These are phyloP conservation scores for Candida corydali DNA, from an alignment of 805 yeast species.

Conservation along the genomic window DNA sequence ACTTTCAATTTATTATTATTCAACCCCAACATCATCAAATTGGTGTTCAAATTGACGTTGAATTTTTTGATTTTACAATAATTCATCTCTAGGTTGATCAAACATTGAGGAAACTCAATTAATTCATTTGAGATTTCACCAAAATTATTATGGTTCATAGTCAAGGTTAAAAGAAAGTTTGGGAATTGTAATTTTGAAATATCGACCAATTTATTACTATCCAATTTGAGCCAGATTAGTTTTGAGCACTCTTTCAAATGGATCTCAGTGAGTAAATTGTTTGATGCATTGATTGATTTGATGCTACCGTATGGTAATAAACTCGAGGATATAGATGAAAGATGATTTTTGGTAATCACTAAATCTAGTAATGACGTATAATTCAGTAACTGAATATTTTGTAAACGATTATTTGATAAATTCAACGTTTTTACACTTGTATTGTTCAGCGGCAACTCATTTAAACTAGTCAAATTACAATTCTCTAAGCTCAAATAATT, in stretches of 20 bases:
- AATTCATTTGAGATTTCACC: conserved; percentile 4
- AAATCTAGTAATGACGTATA: conserved; percentile 4
- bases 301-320: not conserved
- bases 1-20: conserved; percentile 5
- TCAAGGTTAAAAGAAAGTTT: conserved; percentile 4
- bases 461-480: conserved; percentile 6
- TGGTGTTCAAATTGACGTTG: not conserved
- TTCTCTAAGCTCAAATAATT: conserved; percentile 5
- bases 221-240: conserved; percentile 8
- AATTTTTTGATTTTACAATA: conserved; percentile 6
- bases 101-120: conserved; percentile 1
- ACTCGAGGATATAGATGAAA: not conserved
- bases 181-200: conserved; percentile 5
- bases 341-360: conserved; percentile 6
- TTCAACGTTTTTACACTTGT: not conserved
- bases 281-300: conserved; percentile 8
- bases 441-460: not conserved
- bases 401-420: conserved; percentile 6
- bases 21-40: conserved; percentile 5
- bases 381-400: conserved; percentile 2
- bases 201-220: conserved; percentile 2
- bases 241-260: conserved; percentile 3
- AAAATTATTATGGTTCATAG: conserved; percentile 4
- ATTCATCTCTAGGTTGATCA: conserved; percentile 8
- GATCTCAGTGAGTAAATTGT: conserved; percentile 2